phyloP scores from a whole-genome alignment of 2,329 filamentous ascomycete species.

The Aureobasidium vineae region DNA sequence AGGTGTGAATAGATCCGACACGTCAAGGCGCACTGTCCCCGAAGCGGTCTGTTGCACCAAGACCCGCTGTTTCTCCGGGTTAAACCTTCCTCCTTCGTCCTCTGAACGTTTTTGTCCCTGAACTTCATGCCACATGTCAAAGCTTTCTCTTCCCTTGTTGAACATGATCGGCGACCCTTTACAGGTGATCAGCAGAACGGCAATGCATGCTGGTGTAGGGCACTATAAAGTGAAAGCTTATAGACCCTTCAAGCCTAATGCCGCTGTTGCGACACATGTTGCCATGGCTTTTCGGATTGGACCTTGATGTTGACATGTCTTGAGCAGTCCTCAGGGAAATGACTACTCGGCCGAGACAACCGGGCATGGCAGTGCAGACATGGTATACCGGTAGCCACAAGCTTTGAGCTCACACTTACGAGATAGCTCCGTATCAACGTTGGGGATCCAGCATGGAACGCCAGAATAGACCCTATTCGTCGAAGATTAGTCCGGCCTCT shows the following conservation, averaged over 20 bases:
- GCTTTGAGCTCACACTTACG: background rate
- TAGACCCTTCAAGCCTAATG: background rate
- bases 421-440: slow-evolving; percentile 16
- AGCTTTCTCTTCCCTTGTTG: background rate
- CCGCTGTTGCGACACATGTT: background rate
- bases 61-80: background rate
- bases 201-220: background rate
- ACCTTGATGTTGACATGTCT: background rate
- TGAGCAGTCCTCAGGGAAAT: background rate
- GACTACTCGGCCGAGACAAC: background rate
- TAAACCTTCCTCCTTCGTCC: background rate
- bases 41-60: background rate
- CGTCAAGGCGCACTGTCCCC: background rate
- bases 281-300: background rate
- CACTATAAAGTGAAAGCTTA: background rate
- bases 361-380: background rate
- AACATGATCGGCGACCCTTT: background rate
- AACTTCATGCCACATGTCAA: background rate
- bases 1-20: slow-evolving; percentile 19
- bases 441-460: background rate
- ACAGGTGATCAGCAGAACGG: background rate
- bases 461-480: background rate
- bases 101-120: background rate
- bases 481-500: background rate
- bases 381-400: background rate